phyloP scores from a whole-genome alignment of 1,284 basidiomycete genomes.

The Irpex lacteus region DNA sequence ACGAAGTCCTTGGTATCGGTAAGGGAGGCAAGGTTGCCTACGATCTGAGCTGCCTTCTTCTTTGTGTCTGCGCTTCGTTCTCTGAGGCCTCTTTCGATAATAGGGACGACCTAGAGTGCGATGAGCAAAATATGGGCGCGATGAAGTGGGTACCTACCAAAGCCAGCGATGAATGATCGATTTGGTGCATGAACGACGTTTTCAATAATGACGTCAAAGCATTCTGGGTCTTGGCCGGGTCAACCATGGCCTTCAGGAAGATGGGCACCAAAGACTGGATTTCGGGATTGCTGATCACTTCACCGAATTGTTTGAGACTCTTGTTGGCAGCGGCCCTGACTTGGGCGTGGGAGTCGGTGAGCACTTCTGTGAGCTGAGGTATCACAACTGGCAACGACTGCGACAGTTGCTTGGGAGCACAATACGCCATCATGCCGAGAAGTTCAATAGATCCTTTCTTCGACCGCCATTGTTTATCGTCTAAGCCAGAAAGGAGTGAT shows the following conservation, averaged over 20 bases:
- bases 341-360: slow-evolving; percentile 98
- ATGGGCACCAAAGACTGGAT: slow-evolving; percentile 92
- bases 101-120: slow-evolving; percentile 78
- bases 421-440: slow-evolving; percentile 99
- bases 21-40: slow-evolving; percentile 93
- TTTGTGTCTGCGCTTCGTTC: slow-evolving; percentile 94
- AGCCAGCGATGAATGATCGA: slow-evolving; percentile 97
- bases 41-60: slow-evolving; percentile 95
- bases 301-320: slow-evolving; percentile 96
- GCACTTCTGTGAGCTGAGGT: slow-evolving; percentile 89
- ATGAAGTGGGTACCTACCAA: slow-evolving; percentile 51
- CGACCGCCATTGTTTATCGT: slow-evolving; percentile 97
- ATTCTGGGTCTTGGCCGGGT: slow-evolving; percentile 88
- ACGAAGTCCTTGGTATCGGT: slow-evolving; percentile 97
- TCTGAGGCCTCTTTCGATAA: slow-evolving; percentile 90
- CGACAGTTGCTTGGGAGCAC: slow-evolving; percentile 94
- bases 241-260: slow-evolving; percentile 94
- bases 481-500: slow-evolving; percentile 85
- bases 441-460: slow-evolving; percentile 98
- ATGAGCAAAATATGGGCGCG: slow-evolving; percentile 13
- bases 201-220: slow-evolving; percentile 85
- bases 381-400: slow-evolving; percentile 96
- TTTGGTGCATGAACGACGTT: slow-evolving; percentile 98
- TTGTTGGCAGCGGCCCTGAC: slow-evolving; percentile 93
- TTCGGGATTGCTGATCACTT: slow-evolving; percentile 93